Conservation (phyloP, 2,329 filamentous ascomycete species). For the Trichoderma afroharzianum region DNA sequence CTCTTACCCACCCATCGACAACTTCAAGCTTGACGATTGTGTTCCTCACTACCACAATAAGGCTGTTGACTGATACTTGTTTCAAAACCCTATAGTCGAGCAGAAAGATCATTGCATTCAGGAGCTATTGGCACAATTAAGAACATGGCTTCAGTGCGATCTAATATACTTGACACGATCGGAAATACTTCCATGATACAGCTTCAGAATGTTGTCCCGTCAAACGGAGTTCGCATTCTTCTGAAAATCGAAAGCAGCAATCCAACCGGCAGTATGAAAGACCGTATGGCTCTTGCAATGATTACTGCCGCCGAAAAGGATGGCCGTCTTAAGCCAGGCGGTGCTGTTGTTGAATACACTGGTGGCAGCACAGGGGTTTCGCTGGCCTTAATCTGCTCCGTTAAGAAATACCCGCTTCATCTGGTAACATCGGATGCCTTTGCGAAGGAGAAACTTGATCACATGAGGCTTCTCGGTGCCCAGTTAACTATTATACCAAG, state of each 20-base stretch:
- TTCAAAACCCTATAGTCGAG: background rate
- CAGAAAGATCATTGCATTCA: background rate
- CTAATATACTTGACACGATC: slow-evolving; percentile 1
- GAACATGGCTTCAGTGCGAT: background rate
- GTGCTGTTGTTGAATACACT: slow-evolving; percentile 10
- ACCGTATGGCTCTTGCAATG: slow-evolving; percentile 13
- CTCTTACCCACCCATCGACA: background rate
- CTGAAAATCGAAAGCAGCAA: slow-evolving; percentile 4
- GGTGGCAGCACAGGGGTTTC: slow-evolving; percentile 8
- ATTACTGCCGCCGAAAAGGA: slow-evolving; percentile 5
- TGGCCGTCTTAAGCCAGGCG: slow-evolving; percentile 2
- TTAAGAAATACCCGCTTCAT: slow-evolving; percentile 1
- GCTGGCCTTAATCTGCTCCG: background rate
- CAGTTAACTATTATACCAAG: background rate
- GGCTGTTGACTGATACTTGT: background rate
- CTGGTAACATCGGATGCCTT: slow-evolving; percentile 11
- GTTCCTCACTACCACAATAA: background rate
- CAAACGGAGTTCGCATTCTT: slow-evolving; percentile 4
- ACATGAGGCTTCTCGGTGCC: slow-evolving; percentile 6
- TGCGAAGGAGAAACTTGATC: slow-evolving; percentile 1
- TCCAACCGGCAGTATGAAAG: slow-evolving; percentile 13
- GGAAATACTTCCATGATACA: slow-evolving; percentile 2
- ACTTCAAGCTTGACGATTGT: background rate
- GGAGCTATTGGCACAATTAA: background rate
- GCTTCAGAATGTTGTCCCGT: background rate